Conservation (phyloP, 352 stramenopile genomes). For the Globisporangium cystogenes region DNA sequence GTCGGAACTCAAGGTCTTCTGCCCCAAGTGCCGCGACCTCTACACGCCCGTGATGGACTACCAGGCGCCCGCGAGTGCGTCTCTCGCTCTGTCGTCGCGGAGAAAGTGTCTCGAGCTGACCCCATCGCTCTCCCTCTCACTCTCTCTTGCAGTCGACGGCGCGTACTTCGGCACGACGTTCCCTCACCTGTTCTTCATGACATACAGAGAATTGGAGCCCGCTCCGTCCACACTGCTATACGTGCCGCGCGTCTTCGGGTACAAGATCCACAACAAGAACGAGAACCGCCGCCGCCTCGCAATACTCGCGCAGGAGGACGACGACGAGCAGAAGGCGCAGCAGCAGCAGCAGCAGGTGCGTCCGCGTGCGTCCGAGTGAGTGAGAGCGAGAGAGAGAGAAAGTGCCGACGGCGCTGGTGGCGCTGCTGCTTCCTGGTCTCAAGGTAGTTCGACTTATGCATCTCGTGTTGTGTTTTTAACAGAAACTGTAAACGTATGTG, state of each 20-base stretch:
- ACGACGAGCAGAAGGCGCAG: conserved; percentile 65
- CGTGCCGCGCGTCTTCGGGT: conserved; percentile 89
- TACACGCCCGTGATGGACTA: conserved; percentile 85
- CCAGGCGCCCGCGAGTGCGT: conserved; percentile 78
- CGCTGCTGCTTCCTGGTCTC: conserved; percentile 14
- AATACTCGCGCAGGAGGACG: conserved; percentile 76
- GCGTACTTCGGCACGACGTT: conserved; percentile 99
- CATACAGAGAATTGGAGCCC: conserved; percentile 92
- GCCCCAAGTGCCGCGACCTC: conserved; percentile 84
- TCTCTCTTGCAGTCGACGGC: conserved; percentile 79
- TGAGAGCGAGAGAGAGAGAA: conserved; percentile 6
- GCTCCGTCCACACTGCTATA: conserved; percentile 79
- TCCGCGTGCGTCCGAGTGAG: conserved; percentile 9
- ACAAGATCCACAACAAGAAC: conserved; percentile 89
- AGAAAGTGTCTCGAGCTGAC: too few species aligned
- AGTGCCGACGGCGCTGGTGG: neutral
- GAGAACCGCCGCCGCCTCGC: conserved; percentile 78
- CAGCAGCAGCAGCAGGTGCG: conserved; percentile 49
- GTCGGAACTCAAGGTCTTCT: conserved; percentile 90
- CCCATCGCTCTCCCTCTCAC: conserved; percentile 3
- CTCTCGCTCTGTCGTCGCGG: neutral
- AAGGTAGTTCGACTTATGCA: conserved; percentile 81
- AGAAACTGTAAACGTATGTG: conserved; percentile 88
- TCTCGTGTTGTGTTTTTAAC: conserved; percentile 86
- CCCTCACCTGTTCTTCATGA: conserved; percentile 98